A percentile compares a stretch with the other conserved stretches of the same genome.
Conservation (phyloP, 371 early-diverging fungal species). For the Mortierella sp. region DNA sequence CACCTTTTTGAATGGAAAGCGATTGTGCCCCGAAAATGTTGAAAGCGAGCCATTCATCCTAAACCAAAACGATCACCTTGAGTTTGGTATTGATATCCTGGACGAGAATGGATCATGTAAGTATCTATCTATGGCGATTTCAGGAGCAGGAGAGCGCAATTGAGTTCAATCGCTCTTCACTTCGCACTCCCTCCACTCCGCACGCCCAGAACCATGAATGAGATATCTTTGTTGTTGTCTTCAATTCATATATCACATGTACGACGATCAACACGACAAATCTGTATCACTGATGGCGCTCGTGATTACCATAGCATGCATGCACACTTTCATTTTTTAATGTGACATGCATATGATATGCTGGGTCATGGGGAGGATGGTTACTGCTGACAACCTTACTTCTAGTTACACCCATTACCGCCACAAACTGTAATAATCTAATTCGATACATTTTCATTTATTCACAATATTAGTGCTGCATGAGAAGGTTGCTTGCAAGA, state of each 20-base stretch:
- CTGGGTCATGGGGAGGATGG: neutral
- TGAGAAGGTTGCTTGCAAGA: slow-evolving; percentile 76
- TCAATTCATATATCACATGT: neutral
- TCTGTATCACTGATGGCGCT: neutral
- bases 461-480: slow-evolving; percentile 65
- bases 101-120: slow-evolving; percentile 67
- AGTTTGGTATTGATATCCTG: slow-evolving; percentile 90
- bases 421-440: neutral
- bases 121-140: neutral
- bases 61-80: slow-evolving; percentile 75
- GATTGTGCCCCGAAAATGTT: slow-evolving; percentile 79
- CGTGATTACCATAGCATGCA: neutral
- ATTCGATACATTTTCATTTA: neutral
- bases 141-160: too few species aligned
- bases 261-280: slow-evolving; percentile 5
- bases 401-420: neutral
- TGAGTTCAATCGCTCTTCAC: too few species aligned
- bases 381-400: too few species aligned
- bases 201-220: too few species aligned
- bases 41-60: slow-evolving; percentile 75
- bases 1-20: slow-evolving; percentile 85
- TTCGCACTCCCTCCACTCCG: too few species aligned
- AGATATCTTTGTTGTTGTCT: neutral
- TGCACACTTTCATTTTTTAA: neutral
- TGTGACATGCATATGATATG: neutral